Evolutionary conservation across 768 basidiomycete species (phyloP), one percentile per base, ranked within the genome.

Genomic region (Crucibulum laeve): DNA sequence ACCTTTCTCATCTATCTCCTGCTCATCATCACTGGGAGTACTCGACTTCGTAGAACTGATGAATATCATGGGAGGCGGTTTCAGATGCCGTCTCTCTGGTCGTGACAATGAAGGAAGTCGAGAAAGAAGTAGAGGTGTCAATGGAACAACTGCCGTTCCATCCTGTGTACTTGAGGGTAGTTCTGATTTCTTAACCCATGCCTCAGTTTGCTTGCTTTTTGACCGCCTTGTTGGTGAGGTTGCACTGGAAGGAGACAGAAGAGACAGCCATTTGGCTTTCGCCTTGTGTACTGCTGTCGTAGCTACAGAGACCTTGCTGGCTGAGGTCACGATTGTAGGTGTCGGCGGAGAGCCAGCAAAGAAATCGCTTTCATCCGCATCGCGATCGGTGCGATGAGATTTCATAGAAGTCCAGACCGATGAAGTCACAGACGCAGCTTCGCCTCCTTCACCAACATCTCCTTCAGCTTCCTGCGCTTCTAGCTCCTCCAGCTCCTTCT

Each of bases 381-480:
- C 63, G 24, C 54, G 58, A 8, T 70, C 73, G 3, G 64, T 66
- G 5, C 51, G 53, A 41, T 51, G 62, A 15, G 77, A 77, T 36
- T 70, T 69, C 8, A 57, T 47, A 8, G 73, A 74, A 1, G 73
- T 76, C 62, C 70, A 76, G 4, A 61, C 64, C 10, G 79, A 79
- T 3, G 75, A 87, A 21, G 68, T 70, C 42, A 79, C 54, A 3
- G 83, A 84, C 8, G 66, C 70, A 0, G 69, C 71, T 52, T 82
- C 25, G 54, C 65, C 38, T 53, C 66, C 67, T 3, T 55, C 65
- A n/a, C 71, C 71, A 14, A 71, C 74, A 5, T 63, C 70, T 4
- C 71, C 69, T 38, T 60, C 67, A 13, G 61, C 65, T 13, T 68
- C 71, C 10, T 68, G 66, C 25, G 66, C 66, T 18, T 70, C 64